These are phyloP conservation scores for Dactylellina parvicollis DNA, from an alignment of 2,329 filamentous ascomycete genomes.

Conservation along the genomic window DNA sequence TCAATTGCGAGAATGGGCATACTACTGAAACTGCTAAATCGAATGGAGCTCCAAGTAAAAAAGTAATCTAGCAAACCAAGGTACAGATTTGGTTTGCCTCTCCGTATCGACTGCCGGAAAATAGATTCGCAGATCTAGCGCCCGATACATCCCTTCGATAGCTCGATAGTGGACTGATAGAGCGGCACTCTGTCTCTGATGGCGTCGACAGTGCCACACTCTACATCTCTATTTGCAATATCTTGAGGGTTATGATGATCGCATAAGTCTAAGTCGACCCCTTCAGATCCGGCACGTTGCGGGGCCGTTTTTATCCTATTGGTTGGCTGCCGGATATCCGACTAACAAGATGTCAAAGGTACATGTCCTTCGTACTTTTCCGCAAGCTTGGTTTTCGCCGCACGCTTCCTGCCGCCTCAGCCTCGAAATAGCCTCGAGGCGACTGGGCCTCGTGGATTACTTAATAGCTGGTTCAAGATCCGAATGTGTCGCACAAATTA, in stretches of 20 bases:
- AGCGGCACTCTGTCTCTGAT: constrained; percentile 35
- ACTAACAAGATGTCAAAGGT: constrained; percentile 32
- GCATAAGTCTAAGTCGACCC: constrained; percentile 30
- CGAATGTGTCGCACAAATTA: neutral
- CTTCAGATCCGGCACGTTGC: constrained; percentile 33
- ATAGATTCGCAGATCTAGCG: constrained; percentile 38
- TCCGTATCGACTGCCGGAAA: constrained; percentile 38
- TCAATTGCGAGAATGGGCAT: too few species aligned
- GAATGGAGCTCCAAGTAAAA: too few species aligned
- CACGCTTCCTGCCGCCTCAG: neutral
- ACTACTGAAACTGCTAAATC: too few species aligned
- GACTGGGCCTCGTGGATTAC: constrained; percentile 7
- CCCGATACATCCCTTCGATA: constrained; percentile 16
- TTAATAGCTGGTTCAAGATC: constrained; percentile 25
- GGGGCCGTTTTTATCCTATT: constrained; percentile 47
- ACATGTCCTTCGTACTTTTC: neutral
- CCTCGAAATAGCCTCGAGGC: neutral
- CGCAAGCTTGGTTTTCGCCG: neutral
- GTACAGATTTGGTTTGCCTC: too few species aligned
- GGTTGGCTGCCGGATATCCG: constrained; percentile 13
- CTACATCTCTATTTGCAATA: neutral
- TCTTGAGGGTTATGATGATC: constrained; percentile 7
- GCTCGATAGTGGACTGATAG: constrained; percentile 28
- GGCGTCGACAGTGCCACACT: constrained; percentile 12
- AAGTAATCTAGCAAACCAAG: too few species aligned